These are phyloP conservation scores for Suhomyces kilbournensis DNA, from an alignment of 805 yeast genomes.

Conservation along the genomic window DNA sequence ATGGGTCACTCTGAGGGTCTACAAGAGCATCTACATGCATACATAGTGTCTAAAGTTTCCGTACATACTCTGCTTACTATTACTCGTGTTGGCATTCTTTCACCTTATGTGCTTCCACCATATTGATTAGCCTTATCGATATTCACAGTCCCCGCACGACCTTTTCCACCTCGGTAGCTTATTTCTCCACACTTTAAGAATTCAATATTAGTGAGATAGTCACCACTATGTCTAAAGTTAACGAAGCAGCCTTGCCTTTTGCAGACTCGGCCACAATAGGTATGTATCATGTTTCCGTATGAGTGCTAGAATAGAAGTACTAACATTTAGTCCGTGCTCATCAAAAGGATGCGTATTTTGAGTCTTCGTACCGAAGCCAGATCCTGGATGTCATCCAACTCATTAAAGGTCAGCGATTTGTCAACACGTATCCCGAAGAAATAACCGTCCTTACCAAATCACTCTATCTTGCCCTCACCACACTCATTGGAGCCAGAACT, in stretches of 20 bases:
- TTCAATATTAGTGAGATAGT: background rate
- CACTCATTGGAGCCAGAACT: constrained; percentile 72
- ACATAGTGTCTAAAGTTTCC: background rate
- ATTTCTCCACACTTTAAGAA: background rate
- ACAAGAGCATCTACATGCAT: background rate
- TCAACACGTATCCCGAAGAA: constrained; percentile 61
- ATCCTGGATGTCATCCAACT: constrained; percentile 54
- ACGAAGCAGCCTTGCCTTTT: constrained; percentile 44
- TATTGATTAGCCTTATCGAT: background rate
- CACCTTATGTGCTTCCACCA: too few relatives aligned
- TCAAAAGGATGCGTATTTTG: constrained; percentile 82
- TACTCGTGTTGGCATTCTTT: background rate
- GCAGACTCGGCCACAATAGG: constrained; percentile 88
- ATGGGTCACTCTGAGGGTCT: background rate
- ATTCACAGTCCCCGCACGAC: background rate
- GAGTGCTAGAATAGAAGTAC: constrained; percentile 9
- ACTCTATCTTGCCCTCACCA: constrained; percentile 70
- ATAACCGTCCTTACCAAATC: constrained; percentile 56
- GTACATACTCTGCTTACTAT: background rate
- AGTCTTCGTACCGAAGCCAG: constrained; percentile 50
- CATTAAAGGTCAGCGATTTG: constrained; percentile 60
- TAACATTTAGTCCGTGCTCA: constrained; percentile 68
- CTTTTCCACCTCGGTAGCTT: background rate
- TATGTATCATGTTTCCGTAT: constrained; percentile 29
- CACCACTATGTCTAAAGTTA: constrained; percentile 6